These are phyloP conservation scores for Peronospora belbahrii DNA, from an alignment of 352 stramenopile species.

Conservation along the genomic window DNA sequence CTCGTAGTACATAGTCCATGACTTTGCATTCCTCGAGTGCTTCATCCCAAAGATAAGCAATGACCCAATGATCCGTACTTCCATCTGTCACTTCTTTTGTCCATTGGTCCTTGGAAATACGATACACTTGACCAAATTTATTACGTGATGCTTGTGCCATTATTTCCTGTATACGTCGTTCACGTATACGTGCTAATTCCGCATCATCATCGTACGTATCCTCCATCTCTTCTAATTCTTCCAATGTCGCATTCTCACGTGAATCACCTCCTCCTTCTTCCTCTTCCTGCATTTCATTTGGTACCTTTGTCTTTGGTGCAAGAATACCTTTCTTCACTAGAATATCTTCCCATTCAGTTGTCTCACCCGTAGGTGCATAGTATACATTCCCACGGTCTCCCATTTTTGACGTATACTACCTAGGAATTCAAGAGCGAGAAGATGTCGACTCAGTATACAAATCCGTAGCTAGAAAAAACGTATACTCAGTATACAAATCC, in stretches of 20 bases:
- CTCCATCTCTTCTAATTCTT: slow-evolving; percentile 83
- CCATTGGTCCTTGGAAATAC: slow-evolving; percentile 91
- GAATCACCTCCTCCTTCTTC: slow-evolving; percentile 67
- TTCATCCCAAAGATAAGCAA: slow-evolving; percentile 87
- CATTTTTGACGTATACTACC: slow-evolving; percentile 22
- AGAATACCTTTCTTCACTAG: slow-evolving; percentile 85
- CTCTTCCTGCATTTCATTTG: slow-evolving; percentile 61
- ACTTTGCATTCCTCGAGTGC: slow-evolving; percentile 86
- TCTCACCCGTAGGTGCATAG: slow-evolving; percentile 84
- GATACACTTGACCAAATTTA: slow-evolving; percentile 85
- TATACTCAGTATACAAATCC: too few relatives aligned
- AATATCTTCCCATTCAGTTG: slow-evolving; percentile 87
- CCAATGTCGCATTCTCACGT: slow-evolving; percentile 71
- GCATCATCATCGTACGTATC: slow-evolving; percentile 84
- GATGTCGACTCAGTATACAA: background rate
- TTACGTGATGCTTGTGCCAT: slow-evolving; percentile 72
- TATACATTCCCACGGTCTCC: slow-evolving; percentile 73
- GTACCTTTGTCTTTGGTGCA: slow-evolving; percentile 83
- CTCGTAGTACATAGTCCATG: slow-evolving; percentile 83
- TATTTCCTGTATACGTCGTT: slow-evolving; percentile 84
- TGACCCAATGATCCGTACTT: slow-evolving; percentile 83
- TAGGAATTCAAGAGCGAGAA: background rate
- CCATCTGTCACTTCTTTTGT: slow-evolving; percentile 87
- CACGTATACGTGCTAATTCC: slow-evolving; percentile 69
- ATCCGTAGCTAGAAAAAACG: too few relatives aligned